A percentile compares a stretch with the other conserved stretches of the same genome.
phyloP scores from a whole-genome alignment of 148 eudicot species.

The Nyssa sinensis region DNA sequence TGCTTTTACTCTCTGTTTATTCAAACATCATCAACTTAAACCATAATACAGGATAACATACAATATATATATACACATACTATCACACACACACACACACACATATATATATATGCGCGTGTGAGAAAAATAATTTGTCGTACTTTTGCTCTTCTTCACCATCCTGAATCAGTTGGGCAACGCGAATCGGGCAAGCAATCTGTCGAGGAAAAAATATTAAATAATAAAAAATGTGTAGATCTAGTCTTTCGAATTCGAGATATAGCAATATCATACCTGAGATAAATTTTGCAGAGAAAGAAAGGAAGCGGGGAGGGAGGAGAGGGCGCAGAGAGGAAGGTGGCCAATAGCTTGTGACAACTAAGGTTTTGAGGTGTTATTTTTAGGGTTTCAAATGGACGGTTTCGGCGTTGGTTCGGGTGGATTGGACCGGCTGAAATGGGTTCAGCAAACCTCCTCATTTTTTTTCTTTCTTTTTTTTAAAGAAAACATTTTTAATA shows the following conservation, averaged over 20 bases:
- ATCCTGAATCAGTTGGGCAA: constrained; percentile 20
- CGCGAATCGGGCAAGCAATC: background rate
- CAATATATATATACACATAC: background rate
- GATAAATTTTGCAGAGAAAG: background rate
- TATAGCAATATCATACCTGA: background rate
- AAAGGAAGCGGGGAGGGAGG: background rate
- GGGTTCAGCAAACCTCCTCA: too few species aligned
- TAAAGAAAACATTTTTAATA: too few species aligned
- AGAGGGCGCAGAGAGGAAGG: too few species aligned
- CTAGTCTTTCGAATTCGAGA: background rate
- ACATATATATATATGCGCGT: background rate
- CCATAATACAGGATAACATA: background rate
- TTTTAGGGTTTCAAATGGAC: constrained; percentile 11
- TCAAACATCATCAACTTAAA: background rate
- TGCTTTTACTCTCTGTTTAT: constrained; percentile 87
- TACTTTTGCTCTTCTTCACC: constrained; percentile 88
- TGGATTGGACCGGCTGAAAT: background rate
- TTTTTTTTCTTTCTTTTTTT: too few species aligned
- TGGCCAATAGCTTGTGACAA: too few species aligned
- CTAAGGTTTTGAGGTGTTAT: background rate
- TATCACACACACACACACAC: constrained; percentile 2
- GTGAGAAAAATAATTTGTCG: background rate
- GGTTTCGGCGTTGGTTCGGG: background rate
- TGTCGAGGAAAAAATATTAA: too few species aligned
- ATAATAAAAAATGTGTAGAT: background rate